Base-by-base conservation (phyloP, 176 grass and related monocot genomes). In the Eremochloa ophiuroides region DNA sequence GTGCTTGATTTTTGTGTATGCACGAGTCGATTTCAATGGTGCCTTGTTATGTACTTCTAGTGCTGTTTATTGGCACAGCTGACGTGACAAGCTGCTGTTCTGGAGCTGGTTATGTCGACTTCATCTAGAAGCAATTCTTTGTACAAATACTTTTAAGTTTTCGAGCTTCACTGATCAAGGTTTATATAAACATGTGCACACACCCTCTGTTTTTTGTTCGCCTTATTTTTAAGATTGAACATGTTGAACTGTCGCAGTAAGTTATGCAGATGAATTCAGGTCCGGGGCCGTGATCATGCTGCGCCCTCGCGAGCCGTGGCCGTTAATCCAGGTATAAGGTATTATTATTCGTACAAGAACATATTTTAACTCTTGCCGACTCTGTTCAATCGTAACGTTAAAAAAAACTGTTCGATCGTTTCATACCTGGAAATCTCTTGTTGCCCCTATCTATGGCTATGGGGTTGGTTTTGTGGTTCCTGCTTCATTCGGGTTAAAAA, bases 401-500 rank as follows among this genome's bases (percentile, higher is more conserved):
- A 35, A 35, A 35, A 35, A 34, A 35, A 35, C 34, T 66, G 29
- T n/a, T 53, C 13, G 18, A n/a, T 40, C 62, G 44, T 62, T 69
- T 76, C 31, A 61, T 51, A 74, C 30, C 17, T 76, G 20, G 0
- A 72, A 18, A 40, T 20, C 84, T 20, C 3, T 4, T 9, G 18
- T 44, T 40, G 23, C 1, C 8, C 39, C 39, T 40, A 37, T 37
- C 35, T 37, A 40, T 40, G 39, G 39, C 30, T 51, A 34, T 40
- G 23, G 16, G 31, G 64, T 30, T 71, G 78, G 71, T 73, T 82
- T 47, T 59, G 29, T 82, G n/a, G 34, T 46, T 77, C 29, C 10
- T 39, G 58, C 70, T 85, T 66, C 65, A 7, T 80, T 80, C 10
- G 8, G 35, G 60, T 79, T 73, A 84, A 39, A 74, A 88, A 60